A percentile compares a stretch with the other conserved stretches of the same genome.
Conservation (phyloP, 441 rosid species). For the Gossypium laxum region DNA sequence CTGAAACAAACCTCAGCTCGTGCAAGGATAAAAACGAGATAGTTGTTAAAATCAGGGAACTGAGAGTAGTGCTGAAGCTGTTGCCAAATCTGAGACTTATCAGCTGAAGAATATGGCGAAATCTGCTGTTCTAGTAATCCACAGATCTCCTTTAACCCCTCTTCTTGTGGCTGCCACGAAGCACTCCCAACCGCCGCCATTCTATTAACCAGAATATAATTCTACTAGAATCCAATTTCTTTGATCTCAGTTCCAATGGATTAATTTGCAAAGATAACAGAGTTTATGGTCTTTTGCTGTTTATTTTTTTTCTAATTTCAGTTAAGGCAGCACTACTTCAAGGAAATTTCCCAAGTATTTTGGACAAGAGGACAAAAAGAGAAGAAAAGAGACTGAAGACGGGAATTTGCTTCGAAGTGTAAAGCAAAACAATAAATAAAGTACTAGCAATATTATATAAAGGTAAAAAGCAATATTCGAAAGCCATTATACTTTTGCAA, state of each 20-base stretch:
- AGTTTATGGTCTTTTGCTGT: not conserved
- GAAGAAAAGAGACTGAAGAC: not conserved
- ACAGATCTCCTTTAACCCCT: constrained; percentile 80
- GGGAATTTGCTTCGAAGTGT: not conserved
- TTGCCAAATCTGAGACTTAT: constrained; percentile 92
- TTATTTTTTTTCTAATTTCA: not conserved
- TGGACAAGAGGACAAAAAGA: constrained; percentile 13
- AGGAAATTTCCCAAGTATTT: not conserved
- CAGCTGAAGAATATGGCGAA: constrained; percentile 70
- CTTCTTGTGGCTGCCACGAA: constrained; percentile 80
- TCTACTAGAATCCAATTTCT: not conserved
- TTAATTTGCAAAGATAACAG: not conserved
- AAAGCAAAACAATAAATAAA: not conserved
- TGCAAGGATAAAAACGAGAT: constrained; percentile 80
- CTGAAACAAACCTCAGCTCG: constrained; percentile 60
- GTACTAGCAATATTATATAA: not conserved
- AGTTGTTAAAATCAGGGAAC: constrained; percentile 91
- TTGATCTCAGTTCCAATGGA: not conserved
- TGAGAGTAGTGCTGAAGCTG: constrained; percentile 87
- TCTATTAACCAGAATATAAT: not conserved
- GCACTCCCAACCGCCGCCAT: constrained; percentile 27
- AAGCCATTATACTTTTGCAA: not conserved
- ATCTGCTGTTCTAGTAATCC: constrained; percentile 73
- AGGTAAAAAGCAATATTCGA: not conserved
- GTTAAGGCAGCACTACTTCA: not conserved